Base-by-base conservation (phyloP, 1,284 basidiomycete species). In the Coniferiporia sulphurascens region DNA sequence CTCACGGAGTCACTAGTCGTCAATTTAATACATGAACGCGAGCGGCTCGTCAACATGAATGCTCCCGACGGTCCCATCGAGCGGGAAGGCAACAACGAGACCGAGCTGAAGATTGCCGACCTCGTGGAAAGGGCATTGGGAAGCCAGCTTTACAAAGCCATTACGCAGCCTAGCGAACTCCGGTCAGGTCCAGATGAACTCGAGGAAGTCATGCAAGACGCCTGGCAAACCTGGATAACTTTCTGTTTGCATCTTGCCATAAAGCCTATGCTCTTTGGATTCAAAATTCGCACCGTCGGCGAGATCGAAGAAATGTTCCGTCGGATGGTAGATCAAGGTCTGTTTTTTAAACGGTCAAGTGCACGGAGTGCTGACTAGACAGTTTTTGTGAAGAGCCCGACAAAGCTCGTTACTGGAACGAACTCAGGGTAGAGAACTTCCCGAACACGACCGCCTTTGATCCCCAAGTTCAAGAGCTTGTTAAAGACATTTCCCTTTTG, bases 121-220 rank as follows among this genome's bases (percentile, higher is more conserved):
- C 43, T 55, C 9, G 43, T 55, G 41, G 21, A 17, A 22, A 55
- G n/a, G 27, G n/a, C 41, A 4, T 43, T 55, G 10, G 53, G 53
- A 19, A 34, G n/a, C 15, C 43, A 44, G 12, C 43, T 55, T 46
- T 46, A 46, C 43, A 34, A 22, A 17, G 41, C 43, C 19, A 22
- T 55, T 17, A 27, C 32, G 32, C 36, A 53, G 4, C 12, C 52
- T 27, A n/a, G 49, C 17, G 19, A 1, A 1, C 17, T 17, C 12
- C 12, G 34, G 15, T 13, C 21, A 17, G 22, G 12, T 7, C 15
- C 21, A 13, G 41, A 41, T 4, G 43, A 32, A 21, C 21, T 45
- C 32, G 49, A 58, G 17, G 49, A n/a, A 19, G 44, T 27, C 49
- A 32, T 58, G 15, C 56, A 58, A 27, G 56, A 58, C 22, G 49